These are phyloP conservation scores for Capsella bursapastoris DNA, from an alignment of 345 rosid genomes.

Conservation along the genomic window DNA sequence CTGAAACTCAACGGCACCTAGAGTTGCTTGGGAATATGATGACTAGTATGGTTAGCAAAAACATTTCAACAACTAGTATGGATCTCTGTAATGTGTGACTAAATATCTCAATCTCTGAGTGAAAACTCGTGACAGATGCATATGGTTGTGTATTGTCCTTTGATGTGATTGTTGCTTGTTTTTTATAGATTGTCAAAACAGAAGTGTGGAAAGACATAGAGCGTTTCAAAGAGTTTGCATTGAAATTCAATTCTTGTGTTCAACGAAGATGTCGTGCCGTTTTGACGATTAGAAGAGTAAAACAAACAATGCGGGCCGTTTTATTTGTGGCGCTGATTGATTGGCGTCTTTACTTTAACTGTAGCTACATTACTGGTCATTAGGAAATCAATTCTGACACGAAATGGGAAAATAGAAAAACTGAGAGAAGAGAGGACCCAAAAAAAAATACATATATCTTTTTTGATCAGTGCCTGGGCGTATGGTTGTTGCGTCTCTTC, in stretches of 20 bases:
- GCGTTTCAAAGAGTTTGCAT: slow-evolving; percentile 66
- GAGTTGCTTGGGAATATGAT: slow-evolving; percentile 73
- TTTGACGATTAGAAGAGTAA: neutral
- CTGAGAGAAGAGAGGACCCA: neutral
- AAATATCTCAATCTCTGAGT: neutral
- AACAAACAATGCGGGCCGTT: slow-evolving; percentile 10
- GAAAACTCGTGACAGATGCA: neutral
- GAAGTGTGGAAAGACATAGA: slow-evolving; percentile 84
- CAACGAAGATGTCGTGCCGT: slow-evolving; percentile 10
- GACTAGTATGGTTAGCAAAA: slow-evolving; percentile 65
- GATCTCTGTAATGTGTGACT: neutral
- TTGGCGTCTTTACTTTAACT: too few species aligned
- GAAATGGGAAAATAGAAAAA: neutral
- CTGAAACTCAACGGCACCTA: slow-evolving; percentile 67
- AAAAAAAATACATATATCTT: neutral
- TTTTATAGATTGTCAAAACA: slow-evolving; percentile 63
- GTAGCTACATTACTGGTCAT: too few species aligned
- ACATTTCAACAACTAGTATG: neutral
- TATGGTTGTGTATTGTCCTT: too few species aligned
- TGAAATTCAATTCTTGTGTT: too few species aligned
- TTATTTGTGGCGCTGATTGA: neutral
- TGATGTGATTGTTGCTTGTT: neutral
- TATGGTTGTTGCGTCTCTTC: slow-evolving; percentile 26
- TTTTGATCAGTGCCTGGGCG: neutral
- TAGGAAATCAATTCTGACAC: slow-evolving; percentile 13